Evolutionary conservation across 1,284 basidiomycete genomes (phyloP).

Genomic region (Neolentinus lepideus): DNA sequence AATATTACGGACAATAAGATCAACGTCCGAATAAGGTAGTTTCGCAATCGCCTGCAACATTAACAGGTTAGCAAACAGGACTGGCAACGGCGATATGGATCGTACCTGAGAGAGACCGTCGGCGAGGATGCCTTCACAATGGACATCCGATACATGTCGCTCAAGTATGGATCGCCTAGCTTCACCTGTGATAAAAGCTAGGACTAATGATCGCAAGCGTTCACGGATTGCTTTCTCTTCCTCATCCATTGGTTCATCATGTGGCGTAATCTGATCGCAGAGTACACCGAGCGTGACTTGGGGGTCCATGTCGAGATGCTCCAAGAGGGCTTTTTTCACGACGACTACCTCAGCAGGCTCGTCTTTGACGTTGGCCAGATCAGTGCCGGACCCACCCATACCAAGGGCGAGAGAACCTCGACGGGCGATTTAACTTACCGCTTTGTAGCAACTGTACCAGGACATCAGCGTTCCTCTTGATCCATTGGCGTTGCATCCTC

Average conservation of each 20-base stretch:
- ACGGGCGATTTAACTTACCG: constrained; percentile 34
- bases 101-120: constrained; percentile 42
- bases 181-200: constrained; percentile 49
- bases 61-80: background rate
- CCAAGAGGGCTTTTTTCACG: constrained; percentile 50
- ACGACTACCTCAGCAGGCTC: constrained; percentile 56
- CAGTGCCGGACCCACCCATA: background rate
- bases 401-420: background rate
- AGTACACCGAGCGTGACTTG: constrained; percentile 54
- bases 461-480: constrained; percentile 66
- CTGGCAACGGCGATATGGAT: constrained; percentile 1
- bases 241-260: constrained; percentile 43
- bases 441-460: constrained; percentile 67
- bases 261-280: constrained; percentile 55
- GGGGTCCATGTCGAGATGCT: constrained; percentile 60
- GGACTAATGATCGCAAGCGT: constrained; percentile 47
- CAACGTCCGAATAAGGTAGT: constrained; percentile 31
- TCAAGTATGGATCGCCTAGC: constrained; percentile 40
- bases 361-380: constrained; percentile 30
- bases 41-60: constrained; percentile 40
- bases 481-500: constrained; percentile 46
- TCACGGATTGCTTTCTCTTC: constrained; percentile 54
- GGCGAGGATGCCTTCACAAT: constrained; percentile 42
- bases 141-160: constrained; percentile 33
- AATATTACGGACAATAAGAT: constrained; percentile 45